Percentiles rank a stretch among this genome's conserved stretches.
Conservation (phyloP, 1,284 basidiomycete species). For the Afroboletus lepidellus region DNA sequence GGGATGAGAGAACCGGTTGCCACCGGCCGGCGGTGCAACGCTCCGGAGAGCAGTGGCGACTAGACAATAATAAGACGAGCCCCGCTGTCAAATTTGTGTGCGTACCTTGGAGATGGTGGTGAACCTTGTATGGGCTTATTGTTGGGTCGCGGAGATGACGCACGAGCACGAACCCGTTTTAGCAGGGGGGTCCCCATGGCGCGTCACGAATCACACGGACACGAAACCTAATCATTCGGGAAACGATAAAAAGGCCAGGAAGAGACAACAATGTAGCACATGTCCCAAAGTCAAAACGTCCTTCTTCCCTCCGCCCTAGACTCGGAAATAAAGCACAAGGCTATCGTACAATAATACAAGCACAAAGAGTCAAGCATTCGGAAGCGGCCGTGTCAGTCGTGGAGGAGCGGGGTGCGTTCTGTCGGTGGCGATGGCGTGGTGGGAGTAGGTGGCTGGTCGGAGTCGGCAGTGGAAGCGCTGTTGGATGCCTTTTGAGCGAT, state of each 20-base stretch:
- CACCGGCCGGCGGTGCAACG: slow-evolving; percentile 4
- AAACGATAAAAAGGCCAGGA: slow-evolving; percentile 19
- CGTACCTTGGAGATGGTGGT: slow-evolving; percentile 27
- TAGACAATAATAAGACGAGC: slow-evolving; percentile 23
- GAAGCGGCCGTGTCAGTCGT: slow-evolving; percentile 16
- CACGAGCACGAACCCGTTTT: slow-evolving; percentile 1
- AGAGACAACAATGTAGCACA: slow-evolving; percentile 11
- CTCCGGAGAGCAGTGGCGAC: not conserved
- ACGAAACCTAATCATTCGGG: slow-evolving; percentile 22
- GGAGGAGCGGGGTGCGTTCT: slow-evolving; percentile 40
- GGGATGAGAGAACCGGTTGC: slow-evolving; percentile 17
- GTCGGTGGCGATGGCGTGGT: slow-evolving; percentile 23
- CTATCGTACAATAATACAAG: slow-evolving; percentile 30
- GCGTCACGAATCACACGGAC: slow-evolving; percentile 9
- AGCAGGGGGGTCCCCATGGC: slow-evolving; percentile 4
- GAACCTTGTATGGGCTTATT: slow-evolving; percentile 31
- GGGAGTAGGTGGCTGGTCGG: slow-evolving; percentile 7
- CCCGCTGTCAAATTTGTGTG: slow-evolving; percentile 22
- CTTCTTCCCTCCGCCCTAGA: not conserved
- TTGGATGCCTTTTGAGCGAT: slow-evolving; percentile 11
- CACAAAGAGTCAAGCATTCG: slow-evolving; percentile 16
- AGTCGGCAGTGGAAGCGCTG: slow-evolving; percentile 5
- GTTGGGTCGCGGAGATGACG: slow-evolving; percentile 20
- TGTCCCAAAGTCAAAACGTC: slow-evolving; percentile 8
- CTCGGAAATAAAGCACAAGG: slow-evolving; percentile 12